A percentile compares a stretch with the other conserved stretches of the same genome.
phyloP scores from a whole-genome alignment of 2,329 filamentous ascomycete genomes.

The Onygena corvina region DNA sequence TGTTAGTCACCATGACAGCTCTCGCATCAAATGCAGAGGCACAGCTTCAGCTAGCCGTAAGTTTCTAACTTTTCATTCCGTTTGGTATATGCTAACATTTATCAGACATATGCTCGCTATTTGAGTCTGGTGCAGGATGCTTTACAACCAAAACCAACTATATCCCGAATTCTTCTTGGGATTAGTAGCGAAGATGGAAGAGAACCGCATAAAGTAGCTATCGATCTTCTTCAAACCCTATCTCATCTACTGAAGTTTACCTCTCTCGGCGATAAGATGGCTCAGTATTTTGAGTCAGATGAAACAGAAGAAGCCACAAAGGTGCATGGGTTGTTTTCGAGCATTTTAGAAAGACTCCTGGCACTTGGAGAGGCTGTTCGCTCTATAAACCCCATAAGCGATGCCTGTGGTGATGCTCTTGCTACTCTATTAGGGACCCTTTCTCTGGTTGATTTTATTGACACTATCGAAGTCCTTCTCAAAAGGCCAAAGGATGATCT shows the following conservation, averaged over 20 bases:
- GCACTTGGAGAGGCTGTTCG: constrained; percentile 47
- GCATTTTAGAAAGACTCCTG: constrained; percentile 54
- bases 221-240: constrained; percentile 32
- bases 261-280: constrained; percentile 31
- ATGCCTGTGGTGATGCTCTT: constrained; percentile 53
- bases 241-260: constrained; percentile 33
- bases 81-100: constrained; percentile 11
- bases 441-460: constrained; percentile 78
- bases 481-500: constrained; percentile 62
- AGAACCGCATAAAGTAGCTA: constrained; percentile 31
- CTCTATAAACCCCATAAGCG: constrained; percentile 27
- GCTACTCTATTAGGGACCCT: constrained; percentile 71
- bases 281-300: constrained; percentile 26
- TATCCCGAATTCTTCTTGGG: constrained; percentile 61
- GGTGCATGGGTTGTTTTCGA: constrained; percentile 56
- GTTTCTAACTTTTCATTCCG: constrained; percentile 6
- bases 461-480: constrained; percentile 71
- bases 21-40: constrained; percentile 62
- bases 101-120: constrained; percentile 60
- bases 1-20: constrained; percentile 62
- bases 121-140: constrained; percentile 64
- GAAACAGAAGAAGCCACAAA: constrained; percentile 49
- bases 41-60: constrained; percentile 54
- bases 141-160: constrained; percentile 58
- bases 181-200: constrained; percentile 41